Percentiles rank a stretch among this genome's conserved stretches.
phyloP scores from a whole-genome alignment of 495 filamentous ascomycete species.

The Articulospora tetracladia region DNA sequence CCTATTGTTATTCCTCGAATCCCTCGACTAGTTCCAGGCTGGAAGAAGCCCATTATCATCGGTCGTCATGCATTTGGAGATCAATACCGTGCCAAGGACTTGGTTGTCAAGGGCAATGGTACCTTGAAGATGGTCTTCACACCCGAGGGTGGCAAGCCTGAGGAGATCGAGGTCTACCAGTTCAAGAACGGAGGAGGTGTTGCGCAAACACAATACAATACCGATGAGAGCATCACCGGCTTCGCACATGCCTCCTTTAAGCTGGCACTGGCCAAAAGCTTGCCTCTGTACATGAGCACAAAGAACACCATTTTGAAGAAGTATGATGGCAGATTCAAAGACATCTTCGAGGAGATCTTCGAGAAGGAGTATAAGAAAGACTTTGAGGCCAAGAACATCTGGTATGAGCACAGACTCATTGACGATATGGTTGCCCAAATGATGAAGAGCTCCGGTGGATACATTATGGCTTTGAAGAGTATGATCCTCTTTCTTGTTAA shows the following conservation, averaged over 20 bases:
- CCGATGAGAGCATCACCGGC: slow-evolving; percentile 85
- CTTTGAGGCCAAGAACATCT: slow-evolving; percentile 88
- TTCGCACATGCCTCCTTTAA: slow-evolving; percentile 97
- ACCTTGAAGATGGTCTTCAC: slow-evolving; percentile 94
- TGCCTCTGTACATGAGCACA: slow-evolving; percentile 97
- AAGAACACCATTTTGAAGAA: slow-evolving; percentile 99
- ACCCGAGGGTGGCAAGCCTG: slow-evolving; percentile 73
- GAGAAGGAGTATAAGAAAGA: slow-evolving; percentile 79
- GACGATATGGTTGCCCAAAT: slow-evolving; percentile 99
- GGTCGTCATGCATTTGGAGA: slow-evolving; percentile 98
- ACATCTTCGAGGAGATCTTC: slow-evolving; percentile 98
- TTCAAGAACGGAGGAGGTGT: slow-evolving; percentile 83
- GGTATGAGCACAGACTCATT: slow-evolving; percentile 98
- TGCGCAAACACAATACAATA: slow-evolving; percentile 95
- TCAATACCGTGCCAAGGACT: slow-evolving; percentile 95
- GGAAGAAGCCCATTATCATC: slow-evolving; percentile 98
- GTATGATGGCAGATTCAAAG: slow-evolving; percentile 98
- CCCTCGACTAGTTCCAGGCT: slow-evolving; percentile 88
- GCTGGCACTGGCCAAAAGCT: slow-evolving; percentile 77
- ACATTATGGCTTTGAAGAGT: slow-evolving; percentile 98
- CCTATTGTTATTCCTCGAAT: slow-evolving; percentile 93
- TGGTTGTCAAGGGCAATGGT: slow-evolving; percentile 73
- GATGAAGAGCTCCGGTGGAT: slow-evolving; percentile 95
- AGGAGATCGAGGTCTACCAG: slow-evolving; percentile 85
- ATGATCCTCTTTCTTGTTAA: slow-evolving; percentile 29